Evolutionary conservation across 2,329 filamentous ascomycete genomes (phyloP).

Genomic region (Aspergillus cejpii): DNA sequence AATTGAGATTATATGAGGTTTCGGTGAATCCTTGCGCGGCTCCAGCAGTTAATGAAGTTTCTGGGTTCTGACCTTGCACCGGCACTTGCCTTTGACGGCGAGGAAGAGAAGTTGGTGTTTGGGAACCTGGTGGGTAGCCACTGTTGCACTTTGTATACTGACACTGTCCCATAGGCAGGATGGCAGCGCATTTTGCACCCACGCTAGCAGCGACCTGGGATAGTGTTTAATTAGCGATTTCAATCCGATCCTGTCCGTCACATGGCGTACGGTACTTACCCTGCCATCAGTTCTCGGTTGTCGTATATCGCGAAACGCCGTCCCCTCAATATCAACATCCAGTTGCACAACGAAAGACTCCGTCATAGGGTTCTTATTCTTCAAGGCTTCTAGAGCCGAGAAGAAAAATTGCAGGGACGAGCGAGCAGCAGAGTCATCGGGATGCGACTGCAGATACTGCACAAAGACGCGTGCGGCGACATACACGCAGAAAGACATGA

Average conservation of each 20-base stretch:
- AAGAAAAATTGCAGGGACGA: conserved; percentile 87
- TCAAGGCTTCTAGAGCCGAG: conserved; percentile 82
- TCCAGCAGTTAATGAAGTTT: not conserved
- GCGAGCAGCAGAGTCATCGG: conserved; percentile 68
- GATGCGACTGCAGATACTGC: conserved; percentile 90
- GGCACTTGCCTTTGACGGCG: conserved; percentile 19
- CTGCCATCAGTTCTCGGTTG: conserved; percentile 8
- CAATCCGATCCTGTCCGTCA: not conserved
- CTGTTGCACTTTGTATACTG: not conserved
- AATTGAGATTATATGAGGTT: conserved; percentile 3
- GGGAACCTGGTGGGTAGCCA: conserved; percentile 6
- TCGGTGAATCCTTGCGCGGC: conserved; percentile 9
- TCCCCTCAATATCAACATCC: conserved; percentile 76
- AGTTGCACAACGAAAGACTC: conserved; percentile 92
- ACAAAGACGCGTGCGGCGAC: conserved; percentile 94
- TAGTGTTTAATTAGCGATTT: not conserved
- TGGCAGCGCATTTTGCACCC: not conserved
- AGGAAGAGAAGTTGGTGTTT: conserved; percentile 18
- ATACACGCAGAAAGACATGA: conserved; percentile 91
- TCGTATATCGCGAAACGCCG: conserved; percentile 26
- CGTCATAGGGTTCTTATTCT: conserved; percentile 79
- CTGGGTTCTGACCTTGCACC: not conserved
- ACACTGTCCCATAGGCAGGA: not conserved
- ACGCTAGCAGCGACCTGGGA: not conserved
- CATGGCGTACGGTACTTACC: conserved; percentile 4